Evolutionary conservation across 2,329 filamentous ascomycete genomes (phyloP).

Genomic region (Talaromyces sp.): DNA sequence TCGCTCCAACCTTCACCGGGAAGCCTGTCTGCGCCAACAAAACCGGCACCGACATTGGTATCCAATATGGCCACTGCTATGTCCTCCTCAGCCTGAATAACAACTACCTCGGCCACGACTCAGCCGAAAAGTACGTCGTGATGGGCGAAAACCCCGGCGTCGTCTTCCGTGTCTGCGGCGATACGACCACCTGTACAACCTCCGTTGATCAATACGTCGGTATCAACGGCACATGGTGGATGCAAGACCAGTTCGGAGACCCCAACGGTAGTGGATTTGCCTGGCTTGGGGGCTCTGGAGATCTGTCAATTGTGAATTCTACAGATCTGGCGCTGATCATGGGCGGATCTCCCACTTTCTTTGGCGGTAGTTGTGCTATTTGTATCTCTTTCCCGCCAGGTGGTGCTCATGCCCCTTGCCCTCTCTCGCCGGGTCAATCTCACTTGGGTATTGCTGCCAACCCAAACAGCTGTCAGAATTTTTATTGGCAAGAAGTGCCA

Average conservation of each 20-base stretch:
- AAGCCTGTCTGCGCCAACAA: conserved; percentile 7
- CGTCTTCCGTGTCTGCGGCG: conserved; percentile 15
- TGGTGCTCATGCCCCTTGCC: conserved; percentile 17
- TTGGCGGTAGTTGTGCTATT: conserved; percentile 13
- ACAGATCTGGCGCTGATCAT: conserved; percentile 1
- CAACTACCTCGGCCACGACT: conserved; percentile 16
- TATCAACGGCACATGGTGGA: conserved; percentile 13
- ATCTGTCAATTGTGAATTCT: conserved; percentile 8
- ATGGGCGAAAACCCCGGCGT: conserved; percentile 15
- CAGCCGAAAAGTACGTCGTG: conserved; percentile 10
- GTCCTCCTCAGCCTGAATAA: conserved; percentile 12
- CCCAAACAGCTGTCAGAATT: conserved; percentile 15
- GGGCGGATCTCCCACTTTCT: conserved; percentile 9
- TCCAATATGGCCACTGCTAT: conserved; percentile 14
- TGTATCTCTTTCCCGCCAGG: conserved; percentile 14
- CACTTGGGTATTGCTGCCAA: conserved; percentile 15
- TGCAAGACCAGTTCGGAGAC: conserved; percentile 15
- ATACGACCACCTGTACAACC: conserved; percentile 3
- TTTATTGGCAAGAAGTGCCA: conserved; percentile 13
- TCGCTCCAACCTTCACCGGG: conserved; percentile 5
- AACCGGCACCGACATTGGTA: conserved; percentile 8
- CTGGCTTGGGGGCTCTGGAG: conserved; percentile 10
- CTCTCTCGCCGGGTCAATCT: conserved; percentile 14
- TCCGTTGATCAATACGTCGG: conserved; percentile 2
- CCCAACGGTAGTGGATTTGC: conserved; percentile 13